Base-by-base conservation (phyloP, 108 stramenopile genomes). In the Skeletonema costatum region DNA sequence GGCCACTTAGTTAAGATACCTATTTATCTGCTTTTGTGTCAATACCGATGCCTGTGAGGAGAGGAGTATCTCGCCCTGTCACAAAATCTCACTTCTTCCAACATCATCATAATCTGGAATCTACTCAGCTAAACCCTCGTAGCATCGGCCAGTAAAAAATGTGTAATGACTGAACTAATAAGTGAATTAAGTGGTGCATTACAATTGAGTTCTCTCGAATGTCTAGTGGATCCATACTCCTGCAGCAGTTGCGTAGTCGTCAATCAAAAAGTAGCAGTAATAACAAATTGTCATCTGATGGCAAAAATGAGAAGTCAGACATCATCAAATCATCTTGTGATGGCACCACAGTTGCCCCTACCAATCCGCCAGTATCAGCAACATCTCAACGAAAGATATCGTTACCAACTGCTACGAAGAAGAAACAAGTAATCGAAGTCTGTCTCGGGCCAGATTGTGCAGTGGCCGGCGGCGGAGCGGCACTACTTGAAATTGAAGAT, bases 401-500 rank as follows among this genome's bases (percentile, higher is more conserved):
- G 16, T 60, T 7, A 5, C n/a, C n/a, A n/a, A n/a, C 16, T 50
- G 17, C n/a, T 50, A 17, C 21, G 60, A 19, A 16, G 21, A 32
- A 31, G 60, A 31, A 60, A 8, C 16, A 31, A 60, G 58, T 53
- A 25, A 66, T 83, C 17, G 82, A 83, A 67, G 82, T 83, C 2
- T 83, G 82, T 60, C 72, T 64, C 17, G 82, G 82, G 6, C 63
- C 78, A 30, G 78, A 84, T 56, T 79, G 78, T 63, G 51, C 58
- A 19, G 77, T 67, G 14, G 29, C 56, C 32, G 78, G 78, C 0
- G 78, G 83, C 0, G 83, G 83, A 48, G 64, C 74, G 21, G 78
- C 74, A 14, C 64, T 84, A 2, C 65, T 83, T 30, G 82, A 83
- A 36, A 78, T 83, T 35, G 82, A 83, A 56, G 77, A 78, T 60